phyloP scores from a whole-genome alignment of 805 yeast genomes.

The Candida khao-thaluensis region DNA sequence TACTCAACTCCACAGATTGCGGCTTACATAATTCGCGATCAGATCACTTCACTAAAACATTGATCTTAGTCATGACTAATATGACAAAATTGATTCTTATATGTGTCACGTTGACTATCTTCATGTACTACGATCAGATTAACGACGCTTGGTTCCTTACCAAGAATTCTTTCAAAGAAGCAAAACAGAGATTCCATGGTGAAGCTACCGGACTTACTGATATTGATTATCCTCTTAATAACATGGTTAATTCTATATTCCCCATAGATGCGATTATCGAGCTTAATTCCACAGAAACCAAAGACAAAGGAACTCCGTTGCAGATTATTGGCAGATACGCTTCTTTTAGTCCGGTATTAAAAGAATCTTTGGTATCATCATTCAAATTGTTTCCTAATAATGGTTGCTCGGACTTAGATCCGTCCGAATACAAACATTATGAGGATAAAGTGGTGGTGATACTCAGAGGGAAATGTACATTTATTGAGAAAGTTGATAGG shows the following conservation, averaged over 20 bases:
- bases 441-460: slow-evolving; percentile 28
- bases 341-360: slow-evolving; percentile 39
- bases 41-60: too few relatives aligned
- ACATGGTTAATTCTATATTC: slow-evolving; percentile 39
- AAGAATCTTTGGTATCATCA: slow-evolving; percentile 21
- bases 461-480: slow-evolving; percentile 54
- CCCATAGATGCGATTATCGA: slow-evolving; percentile 39
- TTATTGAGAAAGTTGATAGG: slow-evolving; percentile 50
- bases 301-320: slow-evolving; percentile 9
- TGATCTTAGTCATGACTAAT: not conserved
- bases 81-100: not conserved
- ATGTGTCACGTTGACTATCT: not conserved
- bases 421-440: slow-evolving; percentile 14
- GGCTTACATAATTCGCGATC: too few relatives aligned
- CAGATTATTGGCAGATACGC: slow-evolving; percentile 38
- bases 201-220: slow-evolving; percentile 12
- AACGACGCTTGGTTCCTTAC: slow-evolving; percentile 26
- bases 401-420: slow-evolving; percentile 28
- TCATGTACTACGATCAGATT: slow-evolving; percentile 3
- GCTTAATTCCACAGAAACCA: slow-evolving; percentile 23
- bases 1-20: too few relatives aligned
- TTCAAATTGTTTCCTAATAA: slow-evolving; percentile 27
- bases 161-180: slow-evolving; percentile 24
- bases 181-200: slow-evolving; percentile 17
- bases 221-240: slow-evolving; percentile 32